phyloP scores from a whole-genome alignment of 2,329 filamentous ascomycete species.

The Colletotrichum truncatum region DNA sequence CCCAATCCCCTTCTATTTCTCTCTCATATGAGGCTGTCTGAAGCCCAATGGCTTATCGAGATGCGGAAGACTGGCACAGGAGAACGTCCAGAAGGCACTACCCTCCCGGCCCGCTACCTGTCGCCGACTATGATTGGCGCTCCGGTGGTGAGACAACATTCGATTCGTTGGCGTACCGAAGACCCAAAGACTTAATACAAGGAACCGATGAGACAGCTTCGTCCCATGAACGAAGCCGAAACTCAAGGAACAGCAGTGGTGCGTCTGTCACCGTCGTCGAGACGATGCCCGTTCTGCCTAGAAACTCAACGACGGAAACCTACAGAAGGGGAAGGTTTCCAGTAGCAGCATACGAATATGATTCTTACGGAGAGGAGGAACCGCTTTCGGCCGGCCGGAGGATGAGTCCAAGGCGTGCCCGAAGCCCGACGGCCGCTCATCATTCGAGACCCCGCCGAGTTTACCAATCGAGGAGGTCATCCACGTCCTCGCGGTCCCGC shows the following conservation, averaged over 20 bases:
- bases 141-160: slow-evolving; percentile 35
- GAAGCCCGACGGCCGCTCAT: slow-evolving; percentile 46
- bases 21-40: slow-evolving; percentile 28
- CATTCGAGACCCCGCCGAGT: slow-evolving; percentile 44
- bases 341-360: slow-evolving; percentile 1
- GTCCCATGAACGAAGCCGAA: slow-evolving; percentile 35
- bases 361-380: slow-evolving; percentile 8
- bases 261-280: slow-evolving; percentile 19
- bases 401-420: slow-evolving; percentile 38
- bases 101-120: slow-evolving; percentile 33
- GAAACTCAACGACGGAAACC: slow-evolving; percentile 7
- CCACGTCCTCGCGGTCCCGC: slow-evolving; percentile 37
- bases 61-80: slow-evolving; percentile 31
- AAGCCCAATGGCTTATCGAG: slow-evolving; percentile 32
- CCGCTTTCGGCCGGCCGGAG: slow-evolving; percentile 37
- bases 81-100: slow-evolving; percentile 24
- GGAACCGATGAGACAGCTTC: slow-evolving; percentile 41
- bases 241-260: slow-evolving; percentile 17
- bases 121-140: slow-evolving; percentile 42
- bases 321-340: slow-evolving; percentile 26
- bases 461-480: slow-evolving; percentile 43
- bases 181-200: slow-evolving; percentile 38
- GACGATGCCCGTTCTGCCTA: slow-evolving; percentile 28
- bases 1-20: not conserved
- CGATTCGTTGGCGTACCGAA: slow-evolving; percentile 47